Conservation (phyloP, 306 rosid genomes). For the Crotalaria pallida region DNA sequence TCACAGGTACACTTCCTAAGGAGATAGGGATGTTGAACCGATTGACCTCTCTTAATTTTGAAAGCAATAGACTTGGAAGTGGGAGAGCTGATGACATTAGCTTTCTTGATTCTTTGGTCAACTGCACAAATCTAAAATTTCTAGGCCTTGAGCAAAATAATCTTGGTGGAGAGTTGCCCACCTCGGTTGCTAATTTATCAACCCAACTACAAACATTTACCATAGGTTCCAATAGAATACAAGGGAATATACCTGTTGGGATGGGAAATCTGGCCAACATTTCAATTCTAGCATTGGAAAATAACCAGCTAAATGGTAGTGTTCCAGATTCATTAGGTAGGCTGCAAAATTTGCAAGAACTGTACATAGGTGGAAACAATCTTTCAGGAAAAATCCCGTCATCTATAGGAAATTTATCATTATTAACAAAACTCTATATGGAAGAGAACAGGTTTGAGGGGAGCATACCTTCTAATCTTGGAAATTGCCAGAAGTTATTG, state of each 20-base stretch:
- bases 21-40: conserved; percentile 29
- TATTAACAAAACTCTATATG: conserved; percentile 2
- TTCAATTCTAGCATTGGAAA: conserved; percentile 4
- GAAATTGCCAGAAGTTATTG: conserved; percentile 20
- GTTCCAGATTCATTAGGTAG: conserved; percentile 24
- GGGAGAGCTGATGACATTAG: conserved; percentile 20
- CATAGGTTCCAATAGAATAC: neutral
- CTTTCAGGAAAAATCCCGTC: conserved; percentile 32
- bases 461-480: conserved; percentile 34
- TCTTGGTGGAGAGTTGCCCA: conserved; percentile 36
- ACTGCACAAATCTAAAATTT: conserved; percentile 23
- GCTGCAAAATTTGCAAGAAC: conserved; percentile 15
- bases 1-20: conserved; percentile 33
- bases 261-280: conserved; percentile 31
- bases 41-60: conserved; percentile 28
- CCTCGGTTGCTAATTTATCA: conserved; percentile 28
- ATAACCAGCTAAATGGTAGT: conserved; percentile 25
- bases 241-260: conserved; percentile 31
- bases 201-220: neutral
- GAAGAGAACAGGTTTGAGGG: conserved; percentile 31
- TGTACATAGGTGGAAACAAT: conserved; percentile 17
- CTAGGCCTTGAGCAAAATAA: conserved; percentile 1
- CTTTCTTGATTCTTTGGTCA: conserved; percentile 25
- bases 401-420: conserved; percentile 38
- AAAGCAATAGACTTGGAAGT: conserved; percentile 25